Evolutionary conservation across 176 grass and related monocot genomes (phyloP).

Genomic region (Musa beccarii): DNA sequence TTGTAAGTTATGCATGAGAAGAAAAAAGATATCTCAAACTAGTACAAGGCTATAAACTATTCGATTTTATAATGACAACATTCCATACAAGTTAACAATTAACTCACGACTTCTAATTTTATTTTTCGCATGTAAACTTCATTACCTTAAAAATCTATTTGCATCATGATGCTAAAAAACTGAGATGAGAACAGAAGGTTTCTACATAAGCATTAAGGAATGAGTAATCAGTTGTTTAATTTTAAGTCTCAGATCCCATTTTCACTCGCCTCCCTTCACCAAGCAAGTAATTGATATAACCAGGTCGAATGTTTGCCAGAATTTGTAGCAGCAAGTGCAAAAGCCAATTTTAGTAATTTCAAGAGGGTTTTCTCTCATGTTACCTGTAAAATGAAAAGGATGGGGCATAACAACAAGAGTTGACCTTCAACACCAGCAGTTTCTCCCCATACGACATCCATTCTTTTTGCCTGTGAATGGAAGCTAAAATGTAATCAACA

Average conservation of each 20-base stretch:
- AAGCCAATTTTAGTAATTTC: too few relatives aligned
- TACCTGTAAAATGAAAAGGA: slow-evolving; percentile 97
- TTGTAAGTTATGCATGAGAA: background rate
- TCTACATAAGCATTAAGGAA: background rate
- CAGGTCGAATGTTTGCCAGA: background rate
- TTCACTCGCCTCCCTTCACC: background rate
- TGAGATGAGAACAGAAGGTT: background rate
- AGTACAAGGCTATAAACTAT: background rate
- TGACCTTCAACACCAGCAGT: slow-evolving; percentile 99
- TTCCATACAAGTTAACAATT: too few relatives aligned
- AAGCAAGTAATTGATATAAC: background rate
- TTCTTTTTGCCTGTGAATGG: slow-evolving; percentile 72
- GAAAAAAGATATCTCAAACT: background rate
- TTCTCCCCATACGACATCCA: slow-evolving; percentile 99
- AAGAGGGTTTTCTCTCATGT: too few relatives aligned
- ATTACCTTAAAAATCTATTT: background rate
- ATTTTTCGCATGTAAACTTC: background rate
- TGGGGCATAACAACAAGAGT: slow-evolving; percentile 72
- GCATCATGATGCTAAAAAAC: too few relatives aligned
- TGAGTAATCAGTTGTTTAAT: background rate
- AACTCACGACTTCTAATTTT: background rate
- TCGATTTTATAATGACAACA: background rate
- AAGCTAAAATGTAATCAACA: slow-evolving; percentile 1
- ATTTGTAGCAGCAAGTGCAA: background rate
- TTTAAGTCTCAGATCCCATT: background rate